Evolutionary conservation across 2,329 filamentous ascomycete genomes (phyloP), one percentile per base, ranked within the genome.

Genomic region (Aspergillus quadricinctus): DNA sequence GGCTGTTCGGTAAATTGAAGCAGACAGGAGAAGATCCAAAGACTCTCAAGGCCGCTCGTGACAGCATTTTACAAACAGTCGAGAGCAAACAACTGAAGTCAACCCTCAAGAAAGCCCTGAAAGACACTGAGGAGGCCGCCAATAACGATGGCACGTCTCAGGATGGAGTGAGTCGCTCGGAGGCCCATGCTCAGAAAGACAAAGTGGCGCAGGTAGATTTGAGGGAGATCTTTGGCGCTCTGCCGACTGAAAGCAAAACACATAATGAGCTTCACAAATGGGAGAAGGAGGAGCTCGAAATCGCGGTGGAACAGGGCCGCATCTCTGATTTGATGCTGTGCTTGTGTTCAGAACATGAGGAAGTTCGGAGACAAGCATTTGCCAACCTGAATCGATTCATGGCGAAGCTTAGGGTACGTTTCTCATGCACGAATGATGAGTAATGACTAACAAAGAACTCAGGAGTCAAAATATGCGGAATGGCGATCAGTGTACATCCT

Each of bases 401-500:
- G 72, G 68, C 72, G 14, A 80, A 76, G 50, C 71, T 85, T 3
- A 75, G 79, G 61, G 76, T 79, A 67, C 55, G 69, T 57, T 50
- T 5, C 50, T 23, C 17, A 21, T 43, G 21, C 25, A 48, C 14
- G 21, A 37, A 9, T 31, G 17, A 9, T 2, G 27, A 52, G 19
- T 19, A 43, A 40, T 48, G 27, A 54, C 58, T 49, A 61, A 50
- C 59, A 51, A 64, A 4, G 21, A 59, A 56, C 58, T 52, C 48
- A 87, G 69, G 84, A 84, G 52, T 92, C 89, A 0, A 81, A 83
- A 1, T 87, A 92, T 64, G 82, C 86, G 48, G 90, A 95, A 66
- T 88, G 86, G 66, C 85, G 90, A 40, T 88, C 92, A 58, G 77
- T 92, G 4, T 92, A 89, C 78, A 80, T 96, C 9, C 81, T 97